Base-by-base conservation (phyloP, 2,329 filamentous ascomycete species). In the Aspergillus pseudoviridinutans region DNA sequence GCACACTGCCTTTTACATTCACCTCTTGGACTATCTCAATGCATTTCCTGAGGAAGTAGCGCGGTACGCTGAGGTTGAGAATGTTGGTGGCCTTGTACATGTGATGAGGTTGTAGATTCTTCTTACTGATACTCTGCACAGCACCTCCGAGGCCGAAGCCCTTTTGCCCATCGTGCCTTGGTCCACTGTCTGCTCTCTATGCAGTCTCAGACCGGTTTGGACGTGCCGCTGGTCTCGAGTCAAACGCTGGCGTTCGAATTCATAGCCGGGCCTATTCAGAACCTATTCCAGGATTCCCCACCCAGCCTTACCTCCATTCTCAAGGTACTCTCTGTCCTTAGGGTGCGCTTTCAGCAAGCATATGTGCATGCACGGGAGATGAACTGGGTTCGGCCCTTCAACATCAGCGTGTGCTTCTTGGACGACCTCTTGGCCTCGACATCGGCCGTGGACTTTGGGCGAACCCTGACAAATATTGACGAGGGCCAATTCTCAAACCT, bases 161-260 rank as follows among this genome's bases (percentile, higher is more conserved):
- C 74, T 1, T 76, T 76, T 57, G 74, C 74, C 20, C 70, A 75
- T 55, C 68, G 70, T 50, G 70, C 71, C 14, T 32, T 77, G 41
- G 59, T 68, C 25, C 63, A 66, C 25, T 72, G 69, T 55, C 56
- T 76, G n/a, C 56, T 58, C n/a, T 56, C 61, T 12, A 42, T 72
- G 41, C 61, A 64, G 32, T 53, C 63, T 44, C 62, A 55, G 6
- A 56, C 57, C 10, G 56, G 55, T 4, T 50, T 29, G n/a, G 46
- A 65, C 12, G 54, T 68, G 14, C 51, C 62, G 22, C 14, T 47
- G 27, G 20, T 20, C 12, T 28, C 57, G 4, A 54, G 47, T 1
- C 53, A 56, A 5, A 46, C 41, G 28, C 63, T 64, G 25, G 66
- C 64, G 24, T 75, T 73, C 29, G 66, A 68, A 46, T 77, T 76